A percentile compares a stretch with the other conserved stretches of the same genome.
phyloP scores from a whole-genome alignment of 2,329 filamentous ascomycete species.

The Neonectria faginata region DNA sequence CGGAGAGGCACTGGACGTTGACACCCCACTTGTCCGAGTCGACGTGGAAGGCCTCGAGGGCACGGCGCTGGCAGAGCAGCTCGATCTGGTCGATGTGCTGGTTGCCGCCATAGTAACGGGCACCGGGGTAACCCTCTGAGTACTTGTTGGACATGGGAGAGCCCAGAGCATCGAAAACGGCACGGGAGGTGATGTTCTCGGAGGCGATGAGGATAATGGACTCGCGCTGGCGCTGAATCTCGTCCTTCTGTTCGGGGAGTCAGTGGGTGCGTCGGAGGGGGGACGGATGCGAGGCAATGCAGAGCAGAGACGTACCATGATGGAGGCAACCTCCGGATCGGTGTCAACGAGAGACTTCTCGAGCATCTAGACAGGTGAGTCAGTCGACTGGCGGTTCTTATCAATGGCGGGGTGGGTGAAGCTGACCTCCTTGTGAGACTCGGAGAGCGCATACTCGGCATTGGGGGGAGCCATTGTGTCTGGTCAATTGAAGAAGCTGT shows the following conservation, averaged over 20 bases:
- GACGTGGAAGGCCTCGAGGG: conserved; percentile 89
- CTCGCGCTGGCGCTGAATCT: conserved; percentile 97
- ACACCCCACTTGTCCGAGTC: conserved; percentile 95
- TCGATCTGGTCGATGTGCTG: conserved; percentile 98
- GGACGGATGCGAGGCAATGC: conserved; percentile 4
- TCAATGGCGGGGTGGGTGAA: conserved; percentile 41
- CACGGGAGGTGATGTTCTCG: conserved; percentile 98
- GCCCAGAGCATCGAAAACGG: conserved; percentile 97
- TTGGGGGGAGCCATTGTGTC: conserved; percentile 56
- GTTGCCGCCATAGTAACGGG: conserved; percentile 99
- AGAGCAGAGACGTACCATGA: conserved; percentile 79
- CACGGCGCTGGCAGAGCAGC: conserved; percentile 92
- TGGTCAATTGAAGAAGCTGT: conserved; percentile 29
- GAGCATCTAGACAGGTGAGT: conserved; percentile 75
- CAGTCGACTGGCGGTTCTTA: conserved; percentile 21
- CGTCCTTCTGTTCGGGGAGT: conserved; percentile 74
- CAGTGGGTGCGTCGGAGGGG: conserved; percentile 38
- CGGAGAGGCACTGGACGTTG: conserved; percentile 95
- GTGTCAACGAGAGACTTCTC: conserved; percentile 92
- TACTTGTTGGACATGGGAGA: conserved; percentile 99
- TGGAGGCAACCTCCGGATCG: conserved; percentile 93
- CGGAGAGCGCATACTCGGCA: conserved; percentile 64
- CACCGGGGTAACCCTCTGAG: conserved; percentile 97
- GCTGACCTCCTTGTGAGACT: conserved; percentile 66
- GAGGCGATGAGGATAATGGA: conserved; percentile 99